Base-by-base conservation (phyloP, 345 rosid genomes). In the Aethionema arabicum region DNA sequence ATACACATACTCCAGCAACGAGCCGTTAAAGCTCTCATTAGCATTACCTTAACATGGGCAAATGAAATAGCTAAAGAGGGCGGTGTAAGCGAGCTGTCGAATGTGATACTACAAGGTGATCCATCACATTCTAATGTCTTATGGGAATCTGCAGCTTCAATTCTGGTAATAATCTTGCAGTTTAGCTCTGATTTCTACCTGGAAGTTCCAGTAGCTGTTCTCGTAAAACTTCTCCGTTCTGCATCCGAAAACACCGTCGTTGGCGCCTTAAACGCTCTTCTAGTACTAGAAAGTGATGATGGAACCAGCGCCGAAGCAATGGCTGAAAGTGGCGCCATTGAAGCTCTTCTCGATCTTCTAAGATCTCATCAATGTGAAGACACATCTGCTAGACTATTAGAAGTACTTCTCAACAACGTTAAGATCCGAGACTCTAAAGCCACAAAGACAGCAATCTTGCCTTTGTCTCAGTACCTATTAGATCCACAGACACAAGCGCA, bases 401-500 rank as follows among this genome's bases (percentile, higher is more conserved):
- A 95, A 72, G 99, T 80, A 40, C 74, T 95, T 49, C 95, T 95
- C 55, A 95, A 95, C 78, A 95, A 95, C 65, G 96, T 88, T 54
- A 95, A 90, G 85, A 86, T 95, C 49, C 82, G 98, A 74, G 95
- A 90, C 75, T 81, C 95, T 31, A 95, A 88, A 84, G 93, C 78
- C 8, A 86, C 98, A 48, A 95, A 95, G 74, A 67, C 84, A 36
- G 98, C 99, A 40, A 91, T 95, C 27, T 65, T 83, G 64, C 99
- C 99, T 1, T 73, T 95, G 52, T 95, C 99, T 3, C 98, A 90
- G 36, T 95, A 95, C 77, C 95, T 95, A 29, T 75, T 95, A 78
- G 99, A 95, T 73, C 99, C 99, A 49, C 99, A 90, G 77, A 95
- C 98, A 36, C 99, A 95, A 77, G 85, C 86, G 32, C 99, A 95